These are phyloP conservation scores for Purpureocillium lavendulum DNA, from an alignment of 2,329 filamentous ascomycete genomes.

Conservation along the genomic window DNA sequence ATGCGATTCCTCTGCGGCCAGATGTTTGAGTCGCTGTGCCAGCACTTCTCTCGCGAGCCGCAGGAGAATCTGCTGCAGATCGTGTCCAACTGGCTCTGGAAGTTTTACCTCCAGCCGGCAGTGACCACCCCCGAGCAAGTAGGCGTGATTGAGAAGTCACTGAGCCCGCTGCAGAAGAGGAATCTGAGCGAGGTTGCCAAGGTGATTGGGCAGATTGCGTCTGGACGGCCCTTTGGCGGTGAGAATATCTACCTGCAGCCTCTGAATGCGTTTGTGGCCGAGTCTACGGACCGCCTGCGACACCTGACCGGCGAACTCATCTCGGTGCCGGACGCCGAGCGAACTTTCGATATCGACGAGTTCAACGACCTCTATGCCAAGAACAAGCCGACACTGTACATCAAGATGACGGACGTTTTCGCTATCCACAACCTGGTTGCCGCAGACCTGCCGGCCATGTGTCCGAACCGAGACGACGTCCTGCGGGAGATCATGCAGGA, in stretches of 20 bases:
- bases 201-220: constrained; percentile 80
- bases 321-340: constrained; percentile 75
- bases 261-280: constrained; percentile 81
- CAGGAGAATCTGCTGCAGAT: constrained; percentile 72
- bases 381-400: constrained; percentile 95
- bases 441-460: constrained; percentile 68
- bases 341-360: constrained; percentile 95
- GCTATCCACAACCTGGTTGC: constrained; percentile 86
- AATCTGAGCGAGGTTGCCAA: constrained; percentile 88
- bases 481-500: constrained; percentile 89
- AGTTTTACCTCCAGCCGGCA: constrained; percentile 84
- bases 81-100: constrained; percentile 89
- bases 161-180: constrained; percentile 86
- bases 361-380: constrained; percentile 97
- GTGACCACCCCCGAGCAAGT: constrained; percentile 85
- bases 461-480: constrained; percentile 74
- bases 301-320: constrained; percentile 73
- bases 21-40: constrained; percentile 69
- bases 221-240: constrained; percentile 82
- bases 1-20: constrained; percentile 82
- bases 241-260: constrained; percentile 96
- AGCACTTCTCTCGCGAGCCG: constrained; percentile 73
- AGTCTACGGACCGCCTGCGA: constrained; percentile 72
- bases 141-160: constrained; percentile 80
- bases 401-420: constrained; percentile 97